These are phyloP conservation scores for Ceratocystis cubensis DNA, from an alignment of 2,329 filamentous ascomycete genomes.

Conservation along the genomic window DNA sequence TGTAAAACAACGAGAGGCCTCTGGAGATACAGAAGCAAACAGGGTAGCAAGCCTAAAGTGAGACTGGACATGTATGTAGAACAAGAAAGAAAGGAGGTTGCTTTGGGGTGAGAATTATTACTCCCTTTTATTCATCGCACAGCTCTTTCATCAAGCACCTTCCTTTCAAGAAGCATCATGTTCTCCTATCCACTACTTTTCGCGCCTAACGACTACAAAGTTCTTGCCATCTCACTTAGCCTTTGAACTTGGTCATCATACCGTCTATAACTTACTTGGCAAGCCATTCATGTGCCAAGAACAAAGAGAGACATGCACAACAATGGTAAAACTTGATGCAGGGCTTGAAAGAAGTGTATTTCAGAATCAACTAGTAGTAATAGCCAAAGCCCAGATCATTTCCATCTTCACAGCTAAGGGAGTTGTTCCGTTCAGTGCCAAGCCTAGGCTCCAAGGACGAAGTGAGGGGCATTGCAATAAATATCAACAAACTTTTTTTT, in stretches of 20 bases:
- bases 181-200: not conserved
- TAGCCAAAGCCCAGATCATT: not conserved
- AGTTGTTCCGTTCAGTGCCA: conserved; percentile 15
- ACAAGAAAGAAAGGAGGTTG: not conserved
- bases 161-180: not conserved
- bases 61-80: not conserved
- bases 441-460: not conserved
- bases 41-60: not conserved
- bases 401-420: not conserved
- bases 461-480: not conserved
- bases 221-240: not conserved
- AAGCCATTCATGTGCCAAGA: not conserved
- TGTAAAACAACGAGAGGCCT: not conserved
- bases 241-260: not conserved
- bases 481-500: conserved; percentile 10
- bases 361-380: not conserved
- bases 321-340: not conserved
- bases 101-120: not conserved
- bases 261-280: not conserved
- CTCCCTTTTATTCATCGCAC: not conserved
- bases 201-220: not conserved
- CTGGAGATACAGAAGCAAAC: not conserved
- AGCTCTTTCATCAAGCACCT: not conserved
- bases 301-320: conserved; percentile 3
- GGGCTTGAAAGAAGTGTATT: not conserved